A percentile compares a stretch with the other conserved stretches of the same genome.
Conservation (phyloP, 2,329 filamentous ascomycete genomes). For the Tolypocladium paradoxum region DNA sequence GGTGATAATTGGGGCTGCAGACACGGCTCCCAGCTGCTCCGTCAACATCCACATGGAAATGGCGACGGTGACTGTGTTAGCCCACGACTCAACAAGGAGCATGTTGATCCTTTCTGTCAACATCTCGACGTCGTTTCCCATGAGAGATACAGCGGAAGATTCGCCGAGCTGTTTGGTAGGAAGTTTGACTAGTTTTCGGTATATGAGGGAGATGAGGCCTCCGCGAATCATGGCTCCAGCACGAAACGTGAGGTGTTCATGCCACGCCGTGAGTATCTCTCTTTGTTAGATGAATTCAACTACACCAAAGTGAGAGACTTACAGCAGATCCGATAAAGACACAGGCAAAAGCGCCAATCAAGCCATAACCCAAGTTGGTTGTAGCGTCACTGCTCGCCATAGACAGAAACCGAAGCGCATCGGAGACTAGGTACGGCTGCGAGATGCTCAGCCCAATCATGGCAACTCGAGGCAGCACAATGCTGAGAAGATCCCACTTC, state of each 20-base stretch:
- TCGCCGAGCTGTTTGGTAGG: slow-evolving; percentile 14
- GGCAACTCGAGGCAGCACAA: slow-evolving; percentile 15
- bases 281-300: not conserved
- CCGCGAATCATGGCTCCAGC: slow-evolving; percentile 18
- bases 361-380: slow-evolving; percentile 17
- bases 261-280: slow-evolving; percentile 20
- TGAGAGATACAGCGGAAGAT: slow-evolving; percentile 18
- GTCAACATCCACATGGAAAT: slow-evolving; percentile 20
- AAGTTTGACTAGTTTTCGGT: slow-evolving; percentile 18
- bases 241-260: slow-evolving; percentile 20
- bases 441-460: slow-evolving; percentile 19
- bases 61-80: slow-evolving; percentile 17
- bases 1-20: slow-evolving; percentile 19
- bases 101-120: slow-evolving; percentile 14
- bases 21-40: slow-evolving; percentile 21
- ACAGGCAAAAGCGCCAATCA: slow-evolving; percentile 20
- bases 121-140: slow-evolving; percentile 22
- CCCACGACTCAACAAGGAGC: slow-evolving; percentile 20
- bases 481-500: slow-evolving; percentile 19
- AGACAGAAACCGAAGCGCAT: slow-evolving; percentile 15
- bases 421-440: slow-evolving; percentile 19
- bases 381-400: slow-evolving; percentile 12
- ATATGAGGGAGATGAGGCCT: slow-evolving; percentile 18
- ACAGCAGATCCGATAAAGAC: slow-evolving; percentile 21
- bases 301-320: slow-evolving; percentile 2